Conservation (phyloP, 192 early-diverging fungal genomes). For the Dispira simplex region DNA sequence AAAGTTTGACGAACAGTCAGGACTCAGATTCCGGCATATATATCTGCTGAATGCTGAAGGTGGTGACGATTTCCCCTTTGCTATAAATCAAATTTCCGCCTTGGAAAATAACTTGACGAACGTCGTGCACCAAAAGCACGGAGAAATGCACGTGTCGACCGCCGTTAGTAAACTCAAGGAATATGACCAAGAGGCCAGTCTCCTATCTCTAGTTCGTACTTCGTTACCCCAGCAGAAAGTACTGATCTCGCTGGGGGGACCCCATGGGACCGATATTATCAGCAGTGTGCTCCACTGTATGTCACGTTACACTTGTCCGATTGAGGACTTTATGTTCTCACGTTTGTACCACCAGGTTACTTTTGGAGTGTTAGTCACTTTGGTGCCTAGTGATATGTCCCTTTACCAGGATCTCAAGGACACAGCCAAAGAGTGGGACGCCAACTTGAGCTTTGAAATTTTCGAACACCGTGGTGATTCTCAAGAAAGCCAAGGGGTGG, state of each 20-base stretch:
- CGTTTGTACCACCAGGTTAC: conserved; percentile 89
- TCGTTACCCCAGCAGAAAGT: conserved; percentile 38
- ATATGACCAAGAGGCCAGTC: background rate
- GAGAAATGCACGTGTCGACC: no score
- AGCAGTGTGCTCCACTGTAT: conserved; percentile 62
- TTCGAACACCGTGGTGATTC: background rate
- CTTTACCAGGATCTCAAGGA: conserved; percentile 62
- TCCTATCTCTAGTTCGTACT: background rate
- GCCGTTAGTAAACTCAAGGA: no score
- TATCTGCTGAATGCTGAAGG: no score
- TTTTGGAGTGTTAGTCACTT: conserved; percentile 69
- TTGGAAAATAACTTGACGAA: no score
- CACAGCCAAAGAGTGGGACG: conserved; percentile 74
- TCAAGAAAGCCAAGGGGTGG: no score
- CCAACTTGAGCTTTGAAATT: conserved; percentile 67
- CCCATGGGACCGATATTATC: conserved; percentile 86
- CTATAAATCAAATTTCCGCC: no score
- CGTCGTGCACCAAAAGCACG: no score
- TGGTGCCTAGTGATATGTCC: conserved; percentile 56
- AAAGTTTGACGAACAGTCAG: no score
- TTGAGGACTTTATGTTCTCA: conserved; percentile 76
- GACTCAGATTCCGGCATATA: no score
- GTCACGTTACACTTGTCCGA: conserved; percentile 54
- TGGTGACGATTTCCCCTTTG: no score
- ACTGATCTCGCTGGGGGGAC: conserved; percentile 65